Evolutionary conservation across 495 filamentous ascomycete species (phyloP), one percentile per base, ranked within the genome.

Genomic region (Lasiosphaeria ovina): DNA sequence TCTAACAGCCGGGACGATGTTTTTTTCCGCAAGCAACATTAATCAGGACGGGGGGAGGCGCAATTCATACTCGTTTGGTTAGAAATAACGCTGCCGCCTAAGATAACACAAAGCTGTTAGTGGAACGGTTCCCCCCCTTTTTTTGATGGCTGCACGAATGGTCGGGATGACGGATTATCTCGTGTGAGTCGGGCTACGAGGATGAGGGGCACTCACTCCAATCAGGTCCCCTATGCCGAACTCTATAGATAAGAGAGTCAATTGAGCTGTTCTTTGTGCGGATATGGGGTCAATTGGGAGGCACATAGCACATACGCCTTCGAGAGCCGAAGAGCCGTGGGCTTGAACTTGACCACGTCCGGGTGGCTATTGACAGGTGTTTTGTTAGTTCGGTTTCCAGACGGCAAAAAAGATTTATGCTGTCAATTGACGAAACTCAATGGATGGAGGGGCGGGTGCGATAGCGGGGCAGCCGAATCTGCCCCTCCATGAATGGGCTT

Each of bases 151-250:
- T 12, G 51, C 24, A 24, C 24, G 24, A 24, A 24, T 24, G 24
- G 24, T 24, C 24, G 24, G 24, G 2, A 24, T 24, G 2, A 24
- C 24, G 49, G 35, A 47, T 62, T 58, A 59, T 67, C 58, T 55
- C 62, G 58, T 67, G 47, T 65, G 63, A 65, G 35, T 68, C 62
- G 65, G 58, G 60, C 50, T 49, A 7, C 11, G 40, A 32, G 14
- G 45, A 55, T 38, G 58, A 49, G 52, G 50, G 17, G 56, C 58
- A 76, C 91, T 89, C 79, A 96, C 93, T 97, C 94, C 94, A 98
- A 83, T 98, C 94, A 65, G 95, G 94, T 68, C 94, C 95, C 75
- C 94, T 89, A 76, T 98, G 94, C 66, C 94, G 91, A 67, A 96
- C 86, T 74, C 91, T 96, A 72, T 57, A 69, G 57, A 71, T 66